Evolutionary conservation across 176 grass and related monocot species (phyloP), one percentile per base, ranked within the genome.

Genomic region (Echinochloa phyllopogon): DNA sequence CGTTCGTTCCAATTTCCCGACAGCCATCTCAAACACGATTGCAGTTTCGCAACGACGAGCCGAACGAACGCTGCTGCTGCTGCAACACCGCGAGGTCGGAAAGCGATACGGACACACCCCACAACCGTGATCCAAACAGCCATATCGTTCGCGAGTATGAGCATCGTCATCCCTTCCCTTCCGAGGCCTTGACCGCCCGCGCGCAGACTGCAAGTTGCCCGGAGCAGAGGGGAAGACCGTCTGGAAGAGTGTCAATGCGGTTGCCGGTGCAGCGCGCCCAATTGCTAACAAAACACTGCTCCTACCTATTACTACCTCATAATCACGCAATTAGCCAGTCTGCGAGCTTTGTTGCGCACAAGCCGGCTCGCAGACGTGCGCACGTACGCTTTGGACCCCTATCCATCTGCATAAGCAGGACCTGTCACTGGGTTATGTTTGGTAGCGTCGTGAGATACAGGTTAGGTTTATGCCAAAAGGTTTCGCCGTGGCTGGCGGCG

Each of bases 1-100:
- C 47, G n/a, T 27, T 71, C 69, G n/a, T n/a, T n/a, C n/a, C 43
- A 2, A 3, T 21, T 48, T 16, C 4, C 69, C 43, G 69, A 72
- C 44, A 50, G 44, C 23, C 3, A 72, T 33, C 70, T 36, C 12
- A 15, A 15, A 16, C 6, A n/a, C 1, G 74, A 60, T 20, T 8
- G 82, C 50, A 52, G 18, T 52, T 5, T 52, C n/a, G 84, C 52
- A 71, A 79, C 75, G 13, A 15, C 65, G 9, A 65, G 64, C 77
- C 48, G 38, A 44, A 64, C 45, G 24, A n/a, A n/a, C n/a, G n/a
- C n/a, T n/a, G n/a, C n/a, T n/a, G n/a, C n/a, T n/a, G n/a, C 36
- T n/a, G 4, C 29, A n/a, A 45, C 41, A n/a, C n/a, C 33, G 48
- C 25, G 23, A 69, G 21, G 39, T 8, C 43, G 7, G 75, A 71